These are phyloP conservation scores for Phytophthora tentaculata DNA, from an alignment of 352 stramenopile genomes.

Conservation along the genomic window DNA sequence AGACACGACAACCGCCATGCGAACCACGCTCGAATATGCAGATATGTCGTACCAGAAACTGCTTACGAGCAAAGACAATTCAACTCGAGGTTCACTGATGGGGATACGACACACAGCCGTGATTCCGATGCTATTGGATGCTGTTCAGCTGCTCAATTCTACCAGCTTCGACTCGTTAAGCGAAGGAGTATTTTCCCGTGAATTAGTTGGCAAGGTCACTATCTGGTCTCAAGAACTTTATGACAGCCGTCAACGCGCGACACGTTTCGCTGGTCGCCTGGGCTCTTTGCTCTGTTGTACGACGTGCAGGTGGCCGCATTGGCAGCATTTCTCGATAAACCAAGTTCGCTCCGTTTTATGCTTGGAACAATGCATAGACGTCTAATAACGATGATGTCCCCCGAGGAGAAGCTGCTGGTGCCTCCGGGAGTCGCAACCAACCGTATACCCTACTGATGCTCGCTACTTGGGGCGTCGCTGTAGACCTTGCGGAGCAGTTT, in stretches of 20 bases:
- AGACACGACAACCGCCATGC: constrained; percentile 38
- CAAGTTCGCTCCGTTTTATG: constrained; percentile 41
- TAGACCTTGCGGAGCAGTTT: constrained; percentile 41
- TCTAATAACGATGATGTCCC: constrained; percentile 51
- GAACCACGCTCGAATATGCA: constrained; percentile 32
- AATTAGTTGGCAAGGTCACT: constrained; percentile 18
- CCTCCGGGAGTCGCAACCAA: constrained; percentile 34
- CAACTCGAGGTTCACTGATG: constrained; percentile 20
- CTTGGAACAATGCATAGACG: constrained; percentile 56
- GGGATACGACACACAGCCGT: constrained; percentile 43
- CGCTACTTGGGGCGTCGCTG: constrained; percentile 32
- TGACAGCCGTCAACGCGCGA: constrained; percentile 22
- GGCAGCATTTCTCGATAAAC: constrained; percentile 53
- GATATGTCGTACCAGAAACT: constrained; percentile 45
- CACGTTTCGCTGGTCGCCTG: constrained; percentile 38
- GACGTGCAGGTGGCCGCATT: constrained; percentile 53
- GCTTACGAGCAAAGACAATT: constrained; percentile 23
- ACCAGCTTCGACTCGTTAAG: constrained; percentile 7
- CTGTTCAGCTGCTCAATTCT: constrained; percentile 42
- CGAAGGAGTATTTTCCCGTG: constrained; percentile 1
- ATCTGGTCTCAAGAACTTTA: constrained; percentile 40
- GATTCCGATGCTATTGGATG: constrained; percentile 46
- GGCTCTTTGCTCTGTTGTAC: constrained; percentile 51
- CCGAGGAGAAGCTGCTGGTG: constrained; percentile 36
- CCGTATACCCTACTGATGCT: constrained; percentile 45